Evolutionary conservation across 257 asterid species (phyloP), one percentile per base, ranked within the genome.

Genomic region (Thymus mandschuricus): DNA sequence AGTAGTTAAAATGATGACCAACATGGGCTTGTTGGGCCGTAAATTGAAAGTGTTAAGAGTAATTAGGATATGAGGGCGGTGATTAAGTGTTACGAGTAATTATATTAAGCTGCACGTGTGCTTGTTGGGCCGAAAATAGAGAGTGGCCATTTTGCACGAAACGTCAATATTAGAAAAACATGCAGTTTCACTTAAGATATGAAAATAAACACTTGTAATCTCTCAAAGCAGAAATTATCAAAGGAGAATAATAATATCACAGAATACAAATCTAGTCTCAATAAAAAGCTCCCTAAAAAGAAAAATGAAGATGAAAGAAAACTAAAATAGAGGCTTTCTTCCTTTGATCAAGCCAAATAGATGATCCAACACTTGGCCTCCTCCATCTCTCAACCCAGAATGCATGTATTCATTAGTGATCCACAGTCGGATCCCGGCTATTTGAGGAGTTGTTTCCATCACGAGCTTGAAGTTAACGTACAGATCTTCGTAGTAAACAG

Each of bases 351-450:
- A 76, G 43, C 92, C 96, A 2, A 88, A 78, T 76, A 94, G 78
- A 74, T 83, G 92, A 79, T 85, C 96, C 81, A 94, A 78, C 49
- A 94, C 95, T 10, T 56, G 86, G 11, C 84, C 83, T 0, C 96
- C 97, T 8, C 85, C 92, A 44, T 94, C 99, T 82, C 98, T 81
- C 80, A 94, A 63, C 33, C 98, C 99, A 69, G 99, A 94, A 79
- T 94, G 99, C 98, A 91, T 91, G 66, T 86, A 94, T 69, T 94
- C 97, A 44, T 94, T 94, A 1, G 99, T 94, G 68, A 94, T 82
- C 98, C 98, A 94, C 60, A 82, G 73, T 82, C 98, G 80, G 46
- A 89, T 85, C 68, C 96, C 99, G 28, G 79, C 84, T 51, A 94
- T 89, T 69, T 86, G 82, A 30, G 95, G 75, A 48, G 95, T 92